Percentiles rank a stretch among this genome's conserved stretches.
These are phyloP conservation scores for Simmondsia chinensis DNA, from an alignment of 148 eudicot genomes.

Conservation along the genomic window DNA sequence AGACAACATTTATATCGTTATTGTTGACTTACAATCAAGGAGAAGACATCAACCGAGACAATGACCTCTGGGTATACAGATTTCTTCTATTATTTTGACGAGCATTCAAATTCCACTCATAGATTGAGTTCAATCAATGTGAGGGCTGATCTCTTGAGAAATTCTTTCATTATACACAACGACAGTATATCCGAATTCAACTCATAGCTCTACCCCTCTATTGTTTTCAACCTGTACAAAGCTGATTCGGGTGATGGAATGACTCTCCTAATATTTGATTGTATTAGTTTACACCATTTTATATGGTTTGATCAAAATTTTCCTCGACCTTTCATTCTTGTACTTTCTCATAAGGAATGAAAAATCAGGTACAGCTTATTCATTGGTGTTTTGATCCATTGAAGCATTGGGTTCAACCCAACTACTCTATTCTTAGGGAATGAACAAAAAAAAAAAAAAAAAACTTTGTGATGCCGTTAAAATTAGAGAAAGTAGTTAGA, in stretches of 20 bases:
- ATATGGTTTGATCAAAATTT: constrained; percentile 14
- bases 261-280: constrained; percentile 12
- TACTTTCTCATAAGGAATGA: no score
- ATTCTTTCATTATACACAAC: constrained; percentile 1
- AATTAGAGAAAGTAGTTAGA: no score
- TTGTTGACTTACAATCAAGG: constrained; percentile 59
- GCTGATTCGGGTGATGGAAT: constrained; percentile 13
- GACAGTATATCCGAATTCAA: constrained; percentile 5
- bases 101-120: background rate
- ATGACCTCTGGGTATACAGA: constrained; percentile 7
- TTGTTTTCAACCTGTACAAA: constrained; percentile 24
- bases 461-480: no score
- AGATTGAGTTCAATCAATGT: background rate
- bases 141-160: background rate
- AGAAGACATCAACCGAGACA: constrained; percentile 33
- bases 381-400: no score
- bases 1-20: constrained; percentile 64
- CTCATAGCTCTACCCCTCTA: constrained; percentile 11
- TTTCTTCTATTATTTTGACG: constrained; percentile 5
- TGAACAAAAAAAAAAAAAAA: no score
- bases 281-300: constrained; percentile 23
- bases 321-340: no score
- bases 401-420: no score
- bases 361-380: no score
- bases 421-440: no score